Percentiles rank a stretch among this genome's conserved stretches.
These are phyloP conservation scores for Achlya hypogyna DNA, from an alignment of 352 stramenopile genomes.

Conservation along the genomic window DNA sequence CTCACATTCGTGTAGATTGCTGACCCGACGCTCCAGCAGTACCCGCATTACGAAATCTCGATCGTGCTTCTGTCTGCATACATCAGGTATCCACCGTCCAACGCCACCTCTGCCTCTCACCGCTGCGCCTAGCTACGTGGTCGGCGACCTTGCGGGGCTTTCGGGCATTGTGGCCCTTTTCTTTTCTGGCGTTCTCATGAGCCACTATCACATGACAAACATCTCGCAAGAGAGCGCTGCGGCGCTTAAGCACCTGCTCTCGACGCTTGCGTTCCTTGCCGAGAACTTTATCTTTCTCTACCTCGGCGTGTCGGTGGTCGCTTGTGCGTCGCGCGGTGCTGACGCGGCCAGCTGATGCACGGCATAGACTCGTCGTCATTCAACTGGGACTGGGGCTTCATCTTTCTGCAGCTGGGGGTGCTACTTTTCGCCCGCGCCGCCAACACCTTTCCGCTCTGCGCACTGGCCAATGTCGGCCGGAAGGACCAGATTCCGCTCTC, in stretches of 20 bases:
- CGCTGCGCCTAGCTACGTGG: constrained; percentile 45
- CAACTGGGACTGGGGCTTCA: constrained; percentile 80
- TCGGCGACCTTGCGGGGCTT: constrained; percentile 58
- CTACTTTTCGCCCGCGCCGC: constrained; percentile 56
- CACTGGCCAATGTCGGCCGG: constrained; percentile 57
- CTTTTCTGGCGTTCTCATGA: constrained; percentile 87
- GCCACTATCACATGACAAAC: constrained; percentile 81
- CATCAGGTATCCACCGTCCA: constrained; percentile 21
- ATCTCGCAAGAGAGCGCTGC: constrained; percentile 70
- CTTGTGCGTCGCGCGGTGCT: constrained; percentile 53
- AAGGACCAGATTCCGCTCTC: constrained; percentile 59
- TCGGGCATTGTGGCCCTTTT: constrained; percentile 92
- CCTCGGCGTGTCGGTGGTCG: constrained; percentile 75
- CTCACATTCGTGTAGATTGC: constrained; percentile 24
- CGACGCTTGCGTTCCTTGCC: constrained; percentile 70
- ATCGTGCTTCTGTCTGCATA: constrained; percentile 77
- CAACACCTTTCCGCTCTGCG: constrained; percentile 73
- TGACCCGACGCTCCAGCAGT: constrained; percentile 55
- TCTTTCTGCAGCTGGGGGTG: constrained; percentile 55
- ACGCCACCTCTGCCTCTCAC: not conserved
- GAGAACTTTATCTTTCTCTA: constrained; percentile 87
- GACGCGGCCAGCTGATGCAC: too few species aligned
- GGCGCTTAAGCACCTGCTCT: constrained; percentile 62
- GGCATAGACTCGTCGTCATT: constrained; percentile 42
- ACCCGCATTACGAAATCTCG: constrained; percentile 82